These are phyloP conservation scores for Candida chilensis DNA, from an alignment of 805 yeast genomes.

Conservation along the genomic window DNA sequence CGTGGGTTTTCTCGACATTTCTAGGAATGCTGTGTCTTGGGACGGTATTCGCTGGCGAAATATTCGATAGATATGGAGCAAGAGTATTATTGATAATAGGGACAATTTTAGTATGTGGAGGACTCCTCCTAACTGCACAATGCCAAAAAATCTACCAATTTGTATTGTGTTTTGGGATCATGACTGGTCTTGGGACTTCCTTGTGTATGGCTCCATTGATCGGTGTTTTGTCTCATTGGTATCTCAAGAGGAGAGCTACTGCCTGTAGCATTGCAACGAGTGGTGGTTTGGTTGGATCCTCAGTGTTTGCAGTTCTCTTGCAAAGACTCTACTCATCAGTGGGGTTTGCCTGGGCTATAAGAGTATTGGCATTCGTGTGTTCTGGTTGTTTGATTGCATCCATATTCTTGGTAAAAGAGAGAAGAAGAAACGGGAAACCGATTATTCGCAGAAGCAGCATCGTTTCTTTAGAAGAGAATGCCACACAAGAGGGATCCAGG, in stretches of 20 bases:
- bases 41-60: slow-evolving; percentile 21
- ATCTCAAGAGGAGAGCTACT: slow-evolving; percentile 9
- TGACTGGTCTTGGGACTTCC: slow-evolving; percentile 11
- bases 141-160: slow-evolving; percentile 8
- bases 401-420: neutral
- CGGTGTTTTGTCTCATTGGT: slow-evolving; percentile 12
- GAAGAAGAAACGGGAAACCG: no score
- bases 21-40: no score
- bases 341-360: slow-evolving; percentile 13
- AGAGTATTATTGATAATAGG: slow-evolving; percentile 7
- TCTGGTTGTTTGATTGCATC: slow-evolving; percentile 3
- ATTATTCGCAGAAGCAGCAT: no score
- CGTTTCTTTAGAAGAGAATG: no score
- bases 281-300: slow-evolving; percentile 12
- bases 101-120: slow-evolving; percentile 6
- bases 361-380: slow-evolving; percentile 9
- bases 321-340: slow-evolving; percentile 7
- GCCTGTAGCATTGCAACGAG: slow-evolving; percentile 11
- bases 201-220: slow-evolving; percentile 11
- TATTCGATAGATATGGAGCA: slow-evolving; percentile 11
- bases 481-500: no score
- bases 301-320: slow-evolving; percentile 10
- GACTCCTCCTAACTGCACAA: slow-evolving; percentile 11
- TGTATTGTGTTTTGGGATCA: slow-evolving; percentile 9
- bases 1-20: slow-evolving; percentile 12